Conservation (phyloP, 1,284 basidiomycete species). For the Sporisorium exsertum region DNA sequence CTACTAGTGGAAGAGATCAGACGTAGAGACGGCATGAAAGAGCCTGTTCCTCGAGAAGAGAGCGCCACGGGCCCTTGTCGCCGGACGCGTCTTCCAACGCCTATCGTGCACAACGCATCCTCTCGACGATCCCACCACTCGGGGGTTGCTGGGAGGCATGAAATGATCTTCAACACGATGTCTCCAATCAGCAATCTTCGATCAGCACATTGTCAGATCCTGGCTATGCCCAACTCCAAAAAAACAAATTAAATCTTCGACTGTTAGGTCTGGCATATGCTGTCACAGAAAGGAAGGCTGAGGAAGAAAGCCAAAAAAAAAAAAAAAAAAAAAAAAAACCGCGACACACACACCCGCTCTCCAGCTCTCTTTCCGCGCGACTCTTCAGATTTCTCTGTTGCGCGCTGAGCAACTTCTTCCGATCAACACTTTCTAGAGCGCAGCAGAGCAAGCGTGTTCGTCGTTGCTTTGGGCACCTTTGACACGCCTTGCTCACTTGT, state of each 20-base stretch:
- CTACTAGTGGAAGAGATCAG: no score
- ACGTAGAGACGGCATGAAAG: no score
- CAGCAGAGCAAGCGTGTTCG: neutral
- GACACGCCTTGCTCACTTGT: neutral
- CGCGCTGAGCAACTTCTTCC: constrained; percentile 8
- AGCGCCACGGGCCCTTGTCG: no score
- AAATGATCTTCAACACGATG: no score
- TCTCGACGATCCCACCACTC: no score
- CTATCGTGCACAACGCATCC: no score
- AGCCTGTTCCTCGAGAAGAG: no score
- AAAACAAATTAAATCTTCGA: neutral
- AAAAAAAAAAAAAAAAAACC: neutral
- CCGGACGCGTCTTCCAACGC: no score
- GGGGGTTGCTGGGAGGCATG: no score
- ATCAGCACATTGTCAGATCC: constrained; percentile 4
- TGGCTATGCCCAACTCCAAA: neutral
- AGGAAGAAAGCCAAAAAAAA: constrained; percentile 4
- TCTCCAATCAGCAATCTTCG: no score
- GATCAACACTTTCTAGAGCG: constrained; percentile 5
- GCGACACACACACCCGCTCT: neutral
- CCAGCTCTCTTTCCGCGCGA: constrained; percentile 1
- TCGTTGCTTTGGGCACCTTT: neutral
- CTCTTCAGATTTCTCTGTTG: neutral
- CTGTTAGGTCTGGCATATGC: neutral
- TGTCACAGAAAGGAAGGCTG: neutral